Conservation (phyloP, 768 basidiomycete genomes). For the Trametes punicea region DNA sequence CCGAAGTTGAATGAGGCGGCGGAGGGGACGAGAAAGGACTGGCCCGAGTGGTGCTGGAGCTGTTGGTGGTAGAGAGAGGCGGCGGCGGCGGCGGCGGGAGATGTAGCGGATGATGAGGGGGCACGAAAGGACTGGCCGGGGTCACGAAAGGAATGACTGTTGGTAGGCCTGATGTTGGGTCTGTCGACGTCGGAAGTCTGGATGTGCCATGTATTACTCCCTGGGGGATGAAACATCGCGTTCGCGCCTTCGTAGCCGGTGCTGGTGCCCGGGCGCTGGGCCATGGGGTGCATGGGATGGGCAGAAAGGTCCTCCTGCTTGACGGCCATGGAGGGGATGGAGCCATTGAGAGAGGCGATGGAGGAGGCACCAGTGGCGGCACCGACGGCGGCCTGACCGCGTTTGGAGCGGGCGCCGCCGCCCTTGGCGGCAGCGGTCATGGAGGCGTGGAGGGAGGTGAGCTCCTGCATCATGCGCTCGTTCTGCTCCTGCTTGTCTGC, state of each 20-base stretch:
- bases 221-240: constrained; percentile 29
- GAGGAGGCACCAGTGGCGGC: constrained; percentile 20
- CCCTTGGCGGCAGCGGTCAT: constrained; percentile 60
- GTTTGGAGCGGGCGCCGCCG: constrained; percentile 37
- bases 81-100: constrained; percentile 37
- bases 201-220: constrained; percentile 34
- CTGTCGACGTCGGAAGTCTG: constrained; percentile 39
- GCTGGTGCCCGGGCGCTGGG: constrained; percentile 67
- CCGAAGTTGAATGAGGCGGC: constrained; percentile 45
- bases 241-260: constrained; percentile 63
- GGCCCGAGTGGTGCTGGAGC: constrained; percentile 36
- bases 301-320: constrained; percentile 40
- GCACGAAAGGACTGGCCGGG: constrained; percentile 80
- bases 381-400: constrained; percentile 30
- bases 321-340: constrained; percentile 29
- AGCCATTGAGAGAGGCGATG: constrained; percentile 18
- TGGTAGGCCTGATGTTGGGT: constrained; percentile 36
- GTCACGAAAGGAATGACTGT: constrained; percentile 73
- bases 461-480: constrained; percentile 88
- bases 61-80: constrained; percentile 28
- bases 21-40: constrained; percentile 69
- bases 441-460: constrained; percentile 76
- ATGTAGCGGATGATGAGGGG: constrained; percentile 43
- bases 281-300: constrained; percentile 34
- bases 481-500: constrained; percentile 90